Percentiles rank a stretch among this genome's conserved stretches.
Evolutionary conservation across 2,329 filamentous ascomycete genomes (phyloP).

Genomic region (Metarhizium brunneum): DNA sequence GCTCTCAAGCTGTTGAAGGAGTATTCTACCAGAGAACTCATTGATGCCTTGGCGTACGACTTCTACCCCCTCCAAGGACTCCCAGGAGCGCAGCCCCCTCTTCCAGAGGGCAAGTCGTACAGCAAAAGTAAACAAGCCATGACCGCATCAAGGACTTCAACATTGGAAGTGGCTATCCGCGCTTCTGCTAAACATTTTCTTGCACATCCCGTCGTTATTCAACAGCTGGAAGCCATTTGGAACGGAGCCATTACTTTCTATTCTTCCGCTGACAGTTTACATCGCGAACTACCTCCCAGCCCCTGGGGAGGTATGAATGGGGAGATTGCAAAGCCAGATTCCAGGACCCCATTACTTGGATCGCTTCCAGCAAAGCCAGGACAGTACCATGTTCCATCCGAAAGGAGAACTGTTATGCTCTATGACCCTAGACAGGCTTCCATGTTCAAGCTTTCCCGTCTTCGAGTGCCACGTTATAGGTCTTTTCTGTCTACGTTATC

Average conservation of each 20-base stretch:
- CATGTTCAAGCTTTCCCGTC: slow-evolving; percentile 79
- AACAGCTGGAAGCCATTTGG: slow-evolving; percentile 96
- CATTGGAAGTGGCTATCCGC: slow-evolving; percentile 85
- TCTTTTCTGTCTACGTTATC: slow-evolving; percentile 85
- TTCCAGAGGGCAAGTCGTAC: slow-evolving; percentile 21
- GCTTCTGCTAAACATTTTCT: slow-evolving; percentile 89
- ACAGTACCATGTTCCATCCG: slow-evolving; percentile 27
- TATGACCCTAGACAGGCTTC: slow-evolving; percentile 90
- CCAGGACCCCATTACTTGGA: slow-evolving; percentile 43
- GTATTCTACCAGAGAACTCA: slow-evolving; percentile 79
- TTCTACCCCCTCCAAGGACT: slow-evolving; percentile 87
- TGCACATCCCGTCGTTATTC: slow-evolving; percentile 82
- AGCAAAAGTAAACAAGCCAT: slow-evolving; percentile 35
- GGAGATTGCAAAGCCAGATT: slow-evolving; percentile 26
- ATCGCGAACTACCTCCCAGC: slow-evolving; percentile 41
- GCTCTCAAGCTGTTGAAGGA: slow-evolving; percentile 86
- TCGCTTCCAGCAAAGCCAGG: slow-evolving; percentile 21
- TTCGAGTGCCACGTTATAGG: slow-evolving; percentile 85
- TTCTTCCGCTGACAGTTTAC: slow-evolving; percentile 75
- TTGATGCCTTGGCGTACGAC: slow-evolving; percentile 90
- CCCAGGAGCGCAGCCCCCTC: slow-evolving; percentile 34
- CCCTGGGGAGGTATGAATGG: slow-evolving; percentile 14
- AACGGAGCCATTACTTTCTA: slow-evolving; percentile 93
- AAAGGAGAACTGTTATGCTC: slow-evolving; percentile 68
- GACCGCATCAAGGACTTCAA: slow-evolving; percentile 70